A percentile compares a stretch with the other conserved stretches of the same genome.
phyloP scores from a whole-genome alignment of 495 filamentous ascomycete genomes.

The Penicillium maclennaniae region DNA sequence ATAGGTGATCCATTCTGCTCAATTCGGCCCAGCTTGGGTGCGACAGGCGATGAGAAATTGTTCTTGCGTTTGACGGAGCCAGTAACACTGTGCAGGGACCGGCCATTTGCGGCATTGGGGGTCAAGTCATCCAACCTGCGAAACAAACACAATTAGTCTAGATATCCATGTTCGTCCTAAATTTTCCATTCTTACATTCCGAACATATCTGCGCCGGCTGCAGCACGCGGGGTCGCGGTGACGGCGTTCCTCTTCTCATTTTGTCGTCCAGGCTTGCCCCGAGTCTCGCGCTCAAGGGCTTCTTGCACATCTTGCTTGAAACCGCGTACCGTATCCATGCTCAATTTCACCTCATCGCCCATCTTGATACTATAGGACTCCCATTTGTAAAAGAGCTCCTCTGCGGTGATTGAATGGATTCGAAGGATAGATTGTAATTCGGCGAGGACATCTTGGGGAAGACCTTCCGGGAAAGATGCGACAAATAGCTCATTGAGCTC shows the following conservation, averaged over 20 bases:
- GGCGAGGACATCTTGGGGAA: slow-evolving; percentile 66
- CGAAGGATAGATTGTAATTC: slow-evolving; percentile 83
- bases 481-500: slow-evolving; percentile 71
- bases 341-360: slow-evolving; percentile 70
- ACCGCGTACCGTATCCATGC: slow-evolving; percentile 61
- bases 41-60: slow-evolving; percentile 54
- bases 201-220: slow-evolving; percentile 65
- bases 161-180: neutral
- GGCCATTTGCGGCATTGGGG: slow-evolving; percentile 61
- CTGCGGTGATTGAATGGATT: slow-evolving; percentile 66
- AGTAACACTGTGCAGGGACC: slow-evolving; percentile 40
- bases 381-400: slow-evolving; percentile 97
- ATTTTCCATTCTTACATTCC: slow-evolving; percentile 59
- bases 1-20: slow-evolving; percentile 32
- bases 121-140: slow-evolving; percentile 72
- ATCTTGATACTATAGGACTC: slow-evolving; percentile 95
- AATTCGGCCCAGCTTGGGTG: slow-evolving; percentile 48
- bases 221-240: slow-evolving; percentile 61
- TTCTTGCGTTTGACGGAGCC: slow-evolving; percentile 63
- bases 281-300: slow-evolving; percentile 66
- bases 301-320: slow-evolving; percentile 89
- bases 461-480: slow-evolving; percentile 46
- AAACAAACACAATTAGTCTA: slow-evolving; percentile 4
- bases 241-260: slow-evolving; percentile 57
- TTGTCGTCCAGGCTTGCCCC: slow-evolving; percentile 54